Evolutionary conservation across 306 rosid genomes (phyloP).

Genomic region (Biancaea sappan): DNA sequence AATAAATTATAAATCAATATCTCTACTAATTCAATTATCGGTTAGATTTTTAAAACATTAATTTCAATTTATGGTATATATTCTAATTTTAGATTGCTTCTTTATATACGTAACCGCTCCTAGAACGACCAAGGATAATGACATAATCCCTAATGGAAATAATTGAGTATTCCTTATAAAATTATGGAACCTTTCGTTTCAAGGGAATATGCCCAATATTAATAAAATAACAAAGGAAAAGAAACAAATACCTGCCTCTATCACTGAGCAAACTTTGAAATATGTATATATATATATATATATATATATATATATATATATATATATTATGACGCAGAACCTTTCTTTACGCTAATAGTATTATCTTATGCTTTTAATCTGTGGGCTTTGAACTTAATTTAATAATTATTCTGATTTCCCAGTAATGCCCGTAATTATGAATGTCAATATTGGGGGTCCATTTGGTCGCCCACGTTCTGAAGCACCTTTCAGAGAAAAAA

Average conservation of each 20-base stretch:
- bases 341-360: slow-evolving; percentile 8
- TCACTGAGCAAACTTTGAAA: slow-evolving; percentile 21
- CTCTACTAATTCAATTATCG: too few relatives aligned
- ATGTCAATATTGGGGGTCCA: background rate
- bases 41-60: too few relatives aligned
- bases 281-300: too few relatives aligned
- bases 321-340: background rate
- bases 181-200: slow-evolving; percentile 28
- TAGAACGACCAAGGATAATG: slow-evolving; percentile 28
- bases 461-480: slow-evolving; percentile 30
- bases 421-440: background rate
- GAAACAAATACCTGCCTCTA: background rate
- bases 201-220: slow-evolving; percentile 16
- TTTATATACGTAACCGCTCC: background rate
- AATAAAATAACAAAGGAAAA: slow-evolving; percentile 27
- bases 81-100: slow-evolving; percentile 36
- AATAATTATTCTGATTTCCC: slow-evolving; percentile 21
- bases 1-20: too few relatives aligned
- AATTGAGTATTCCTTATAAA: slow-evolving; percentile 20
- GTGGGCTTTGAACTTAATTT: slow-evolving; percentile 20
- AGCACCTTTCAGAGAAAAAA: slow-evolving; percentile 20
- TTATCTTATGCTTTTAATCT: background rate
- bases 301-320: too few relatives aligned
- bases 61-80: too few relatives aligned
- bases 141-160: slow-evolving; percentile 36